phyloP scores from a whole-genome alignment of 805 yeast genomes.

The Sporopachydermia lactativora region DNA sequence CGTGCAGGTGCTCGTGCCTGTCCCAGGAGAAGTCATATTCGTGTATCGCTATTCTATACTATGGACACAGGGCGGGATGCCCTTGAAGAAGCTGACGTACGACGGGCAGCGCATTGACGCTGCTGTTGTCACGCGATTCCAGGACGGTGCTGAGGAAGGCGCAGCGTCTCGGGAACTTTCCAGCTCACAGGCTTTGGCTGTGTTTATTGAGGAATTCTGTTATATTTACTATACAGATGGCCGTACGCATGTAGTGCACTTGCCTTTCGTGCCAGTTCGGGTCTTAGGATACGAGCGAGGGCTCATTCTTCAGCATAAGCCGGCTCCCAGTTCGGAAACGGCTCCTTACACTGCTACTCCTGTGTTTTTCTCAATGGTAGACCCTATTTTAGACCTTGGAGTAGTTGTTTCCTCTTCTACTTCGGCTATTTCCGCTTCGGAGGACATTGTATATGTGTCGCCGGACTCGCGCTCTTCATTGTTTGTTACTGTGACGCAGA shows the following conservation, averaged over 20 bases:
- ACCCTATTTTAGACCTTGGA: conserved; percentile 66
- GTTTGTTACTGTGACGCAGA: conserved; percentile 40
- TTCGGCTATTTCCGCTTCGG: conserved; percentile 44
- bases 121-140: neutral
- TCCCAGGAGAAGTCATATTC: neutral
- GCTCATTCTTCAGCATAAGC: conserved; percentile 41
- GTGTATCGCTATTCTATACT: neutral
- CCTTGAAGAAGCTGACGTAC: neutral
- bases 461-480: conserved; percentile 24
- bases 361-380: conserved; percentile 51
- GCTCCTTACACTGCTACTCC: conserved; percentile 9
- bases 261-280: conserved; percentile 43
- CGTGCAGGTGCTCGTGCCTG: neutral
- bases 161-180: neutral
- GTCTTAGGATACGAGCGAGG: conserved; percentile 62
- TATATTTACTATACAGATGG: conserved; percentile 46
- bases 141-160: neutral
- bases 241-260: conserved; percentile 38
- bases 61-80: conserved; percentile 1
- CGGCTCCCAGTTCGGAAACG: conserved; percentile 7
- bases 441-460: conserved; percentile 45
- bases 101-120: neutral
- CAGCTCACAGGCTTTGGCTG: conserved; percentile 29
- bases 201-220: conserved; percentile 41
- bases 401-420: conserved; percentile 57